Conservation (phyloP, 2,329 filamentous ascomycete species). For the Diplodia sapinea region DNA sequence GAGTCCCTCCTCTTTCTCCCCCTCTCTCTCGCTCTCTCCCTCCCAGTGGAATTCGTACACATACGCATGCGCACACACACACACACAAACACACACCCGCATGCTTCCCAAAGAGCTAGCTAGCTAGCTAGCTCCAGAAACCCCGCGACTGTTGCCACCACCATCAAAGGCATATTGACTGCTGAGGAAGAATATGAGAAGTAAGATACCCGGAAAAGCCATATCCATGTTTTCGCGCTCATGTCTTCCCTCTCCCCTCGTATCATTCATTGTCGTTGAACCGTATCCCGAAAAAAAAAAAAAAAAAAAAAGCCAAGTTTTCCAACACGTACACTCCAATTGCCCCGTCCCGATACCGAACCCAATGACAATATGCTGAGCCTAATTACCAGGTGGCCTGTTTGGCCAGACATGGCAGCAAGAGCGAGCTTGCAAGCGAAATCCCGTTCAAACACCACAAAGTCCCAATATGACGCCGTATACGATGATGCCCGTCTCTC, state of each 20-base stretch:
- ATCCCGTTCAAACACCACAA: constrained; percentile 4
- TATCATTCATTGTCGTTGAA: neutral
- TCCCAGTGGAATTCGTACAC: neutral
- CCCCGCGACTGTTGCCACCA: neutral
- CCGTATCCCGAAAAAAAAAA: neutral
- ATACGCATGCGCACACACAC: neutral
- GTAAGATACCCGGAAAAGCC: neutral
- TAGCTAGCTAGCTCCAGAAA: neutral
- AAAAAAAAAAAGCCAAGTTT: neutral
- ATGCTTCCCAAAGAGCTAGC: neutral
- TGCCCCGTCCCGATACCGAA: neutral
- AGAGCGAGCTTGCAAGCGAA: neutral
- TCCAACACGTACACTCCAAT: neutral
- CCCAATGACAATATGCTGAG: constrained; percentile 15
- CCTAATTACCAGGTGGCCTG: neutral
- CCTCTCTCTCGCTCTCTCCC: neutral
- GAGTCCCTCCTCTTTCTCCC: neutral
- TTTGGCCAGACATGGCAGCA: neutral
- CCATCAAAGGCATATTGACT: neutral
- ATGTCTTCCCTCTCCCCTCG: neutral
- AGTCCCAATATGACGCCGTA: neutral
- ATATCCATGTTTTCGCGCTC: neutral
- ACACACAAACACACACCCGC: neutral
- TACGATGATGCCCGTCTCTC: constrained; percentile 7
- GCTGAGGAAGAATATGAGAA: neutral